Percentiles rank a stretch among this genome's conserved stretches.
These are phyloP conservation scores for Oenanthe javanica DNA, from an alignment of 140 eudicot genomes.

Conservation along the genomic window DNA sequence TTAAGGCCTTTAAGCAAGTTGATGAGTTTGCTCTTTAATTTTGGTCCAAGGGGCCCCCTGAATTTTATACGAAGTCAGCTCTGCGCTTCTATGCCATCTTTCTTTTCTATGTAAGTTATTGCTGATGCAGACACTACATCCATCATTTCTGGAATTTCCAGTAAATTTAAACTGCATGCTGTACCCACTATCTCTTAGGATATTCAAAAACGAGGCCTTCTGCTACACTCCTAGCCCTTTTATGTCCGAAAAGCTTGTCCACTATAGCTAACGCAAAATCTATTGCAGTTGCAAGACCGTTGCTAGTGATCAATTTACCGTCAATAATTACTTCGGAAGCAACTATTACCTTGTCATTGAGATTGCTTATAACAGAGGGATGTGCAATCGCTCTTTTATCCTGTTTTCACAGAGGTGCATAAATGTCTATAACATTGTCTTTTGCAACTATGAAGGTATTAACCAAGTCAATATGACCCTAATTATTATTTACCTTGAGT, in stretches of 20 bases:
- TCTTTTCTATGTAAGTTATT: background rate
- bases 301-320: conserved; percentile 71
- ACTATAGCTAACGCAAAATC: conserved; percentile 77
- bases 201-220: conserved; percentile 81
- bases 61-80: background rate
- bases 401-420: conserved; percentile 27
- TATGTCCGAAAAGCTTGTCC: conserved; percentile 75
- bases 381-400: conserved; percentile 52
- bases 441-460: background rate
- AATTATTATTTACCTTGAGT: conserved; percentile 47
- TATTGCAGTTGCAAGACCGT: conserved; percentile 52
- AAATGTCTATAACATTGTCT: background rate
- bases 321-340: conserved; percentile 62
- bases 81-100: too few species aligned
- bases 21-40: background rate
- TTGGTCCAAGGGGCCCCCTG: background rate
- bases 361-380: conserved; percentile 38
- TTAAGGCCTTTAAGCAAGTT: background rate
- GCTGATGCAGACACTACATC: background rate
- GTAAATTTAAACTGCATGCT: background rate
- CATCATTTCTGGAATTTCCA: background rate
- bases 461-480: background rate
- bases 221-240: conserved; percentile 92
- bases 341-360: conserved; percentile 23
- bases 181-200: conserved; percentile 29